phyloP scores from a whole-genome alignment of 805 yeast species.

The Wickerhamiella dianesei region DNA sequence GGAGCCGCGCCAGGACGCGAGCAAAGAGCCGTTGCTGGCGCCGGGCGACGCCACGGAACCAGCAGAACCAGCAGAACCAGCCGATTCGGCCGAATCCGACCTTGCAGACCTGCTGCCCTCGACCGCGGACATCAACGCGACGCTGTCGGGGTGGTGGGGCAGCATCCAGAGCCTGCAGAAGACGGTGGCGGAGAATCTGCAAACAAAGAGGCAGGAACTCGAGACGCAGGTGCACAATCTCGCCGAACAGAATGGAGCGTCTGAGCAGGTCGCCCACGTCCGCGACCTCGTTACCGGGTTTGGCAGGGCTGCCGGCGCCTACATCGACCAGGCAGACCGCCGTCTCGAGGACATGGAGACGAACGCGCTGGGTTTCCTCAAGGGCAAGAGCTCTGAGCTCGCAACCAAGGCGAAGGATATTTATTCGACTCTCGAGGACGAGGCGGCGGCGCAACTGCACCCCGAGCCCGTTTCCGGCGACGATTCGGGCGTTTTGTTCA shows the following conservation, averaged over 20 bases:
- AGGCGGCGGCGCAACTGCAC: slow-evolving; percentile 23
- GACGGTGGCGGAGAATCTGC: neutral
- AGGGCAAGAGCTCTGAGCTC: slow-evolving; percentile 39
- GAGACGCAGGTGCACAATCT: neutral
- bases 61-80: too few relatives aligned
- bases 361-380: slow-evolving; percentile 47
- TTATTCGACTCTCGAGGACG: slow-evolving; percentile 11
- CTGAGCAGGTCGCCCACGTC: neutral
- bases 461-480: neutral
- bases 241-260: neutral
- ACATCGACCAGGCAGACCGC: slow-evolving; percentile 57
- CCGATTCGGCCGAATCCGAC: too few relatives aligned
- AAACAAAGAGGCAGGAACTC: neutral
- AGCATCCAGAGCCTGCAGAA: neutral
- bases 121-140: neutral
- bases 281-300: slow-evolving; percentile 20
- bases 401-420: slow-evolving; percentile 32
- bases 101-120: too few relatives aligned
- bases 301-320: slow-evolving; percentile 40
- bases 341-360: slow-evolving; percentile 63
- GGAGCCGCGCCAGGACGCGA: neutral
- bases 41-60: neutral
- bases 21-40: neutral
- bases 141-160: slow-evolving; percentile 1
- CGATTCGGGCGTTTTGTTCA: slow-evolving; percentile 31